Evolutionary conservation across 2,329 filamentous ascomycete genomes (phyloP), one percentile per base, ranked within the genome.

Genomic region (Chrysosporium keratinophilum): DNA sequence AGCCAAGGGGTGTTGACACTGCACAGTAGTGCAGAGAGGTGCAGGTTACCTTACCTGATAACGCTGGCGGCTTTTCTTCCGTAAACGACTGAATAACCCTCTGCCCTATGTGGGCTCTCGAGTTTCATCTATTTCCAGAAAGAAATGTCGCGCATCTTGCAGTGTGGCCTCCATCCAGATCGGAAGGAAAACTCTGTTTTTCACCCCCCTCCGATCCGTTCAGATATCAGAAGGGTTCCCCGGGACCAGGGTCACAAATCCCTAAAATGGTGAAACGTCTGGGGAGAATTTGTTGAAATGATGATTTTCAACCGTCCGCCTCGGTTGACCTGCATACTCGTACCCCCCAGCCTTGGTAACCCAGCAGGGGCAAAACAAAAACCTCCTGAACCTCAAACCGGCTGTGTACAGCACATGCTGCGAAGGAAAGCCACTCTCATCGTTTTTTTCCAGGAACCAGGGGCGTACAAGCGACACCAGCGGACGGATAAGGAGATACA

Each of bases 81-180:
- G 6, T 34, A 6, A 12, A 12, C 5, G 5, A 12, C 12, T 12
- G 33, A 34, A 34, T 12, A 6, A 34, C 11, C 10, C 35, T 37
- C 11, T 28, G 35, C 44, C 9, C 23, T 31, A 47, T n/a, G 2
- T 47, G 14, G n/a, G 28, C 44, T 34, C 34, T 17, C 15, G 12
- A 28, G 23, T 35, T 34, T 17, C 33, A n/a, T 28, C 45, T 15
- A 17, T 15, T 40, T 40, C 46, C 35, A 41, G 46, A 15, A 41
- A 10, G 40, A 23, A 39, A 48, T 48, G 45, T 49, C 46, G 34
- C 46, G 46, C 46, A 40, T 39, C 33, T 40, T 20, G 46, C 31
- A 23, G 33, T 39, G 37, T 31, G 12, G 28, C 33, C 23, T 46
- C 42, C 20, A 45, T 31, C 23, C 23, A 33, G 31, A 9, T 6